Conservation (phyloP, 345 rosid genomes). For the Hypericum androsaemum region DNA sequence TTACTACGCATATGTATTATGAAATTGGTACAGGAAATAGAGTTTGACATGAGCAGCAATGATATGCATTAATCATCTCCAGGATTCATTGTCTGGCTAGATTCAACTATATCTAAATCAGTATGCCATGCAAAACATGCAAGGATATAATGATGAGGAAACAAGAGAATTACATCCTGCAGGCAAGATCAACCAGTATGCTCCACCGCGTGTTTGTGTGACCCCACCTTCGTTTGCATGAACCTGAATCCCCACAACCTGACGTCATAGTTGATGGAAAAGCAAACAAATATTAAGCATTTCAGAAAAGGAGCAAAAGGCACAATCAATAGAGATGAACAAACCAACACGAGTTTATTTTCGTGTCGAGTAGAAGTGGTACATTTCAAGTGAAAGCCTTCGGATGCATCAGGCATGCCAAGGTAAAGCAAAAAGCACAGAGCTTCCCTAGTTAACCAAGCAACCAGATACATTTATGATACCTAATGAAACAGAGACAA, state of each 20-base stretch:
- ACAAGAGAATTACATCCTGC: constrained; percentile 74
- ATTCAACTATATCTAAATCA: too few relatives aligned
- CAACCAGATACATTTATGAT: too few relatives aligned
- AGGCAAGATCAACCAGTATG: constrained; percentile 87
- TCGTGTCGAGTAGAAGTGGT: background rate
- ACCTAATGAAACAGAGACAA: too few relatives aligned
- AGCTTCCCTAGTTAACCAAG: too few relatives aligned
- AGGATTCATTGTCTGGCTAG: too few relatives aligned
- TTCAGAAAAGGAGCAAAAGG: background rate
- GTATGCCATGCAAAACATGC: too few relatives aligned
- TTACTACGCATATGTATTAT: too few relatives aligned
- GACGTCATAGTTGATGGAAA: constrained; percentile 11
- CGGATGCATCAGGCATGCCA: background rate
- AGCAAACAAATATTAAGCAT: too few relatives aligned
- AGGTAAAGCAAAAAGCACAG: too few relatives aligned
- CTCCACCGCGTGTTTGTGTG: constrained; percentile 88
- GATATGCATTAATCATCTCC: too few relatives aligned
- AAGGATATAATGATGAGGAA: constrained; percentile 10
- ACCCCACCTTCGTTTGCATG: constrained; percentile 94
- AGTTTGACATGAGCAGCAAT: too few relatives aligned
- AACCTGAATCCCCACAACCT: constrained; percentile 96
- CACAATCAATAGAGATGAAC: background rate
- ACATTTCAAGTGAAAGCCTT: background rate
- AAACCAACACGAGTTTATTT: background rate
- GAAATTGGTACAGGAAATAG: too few relatives aligned